Evolutionary conservation across 2,329 filamentous ascomycete species (phyloP).

Genomic region (Cladosporium velox): DNA sequence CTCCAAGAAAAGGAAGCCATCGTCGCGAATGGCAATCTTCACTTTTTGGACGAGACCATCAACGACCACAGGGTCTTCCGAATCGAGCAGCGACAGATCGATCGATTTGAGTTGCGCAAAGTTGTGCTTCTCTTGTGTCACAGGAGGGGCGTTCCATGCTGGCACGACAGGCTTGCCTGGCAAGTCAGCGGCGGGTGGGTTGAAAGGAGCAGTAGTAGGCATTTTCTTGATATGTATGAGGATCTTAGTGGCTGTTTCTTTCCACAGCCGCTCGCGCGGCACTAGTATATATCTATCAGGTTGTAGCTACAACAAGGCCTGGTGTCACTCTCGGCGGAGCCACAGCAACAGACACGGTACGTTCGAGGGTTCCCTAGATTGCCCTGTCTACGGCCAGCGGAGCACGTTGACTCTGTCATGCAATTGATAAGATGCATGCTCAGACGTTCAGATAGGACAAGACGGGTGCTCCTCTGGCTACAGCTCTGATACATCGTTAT

Average conservation of each 20-base stretch:
- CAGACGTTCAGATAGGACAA: background rate
- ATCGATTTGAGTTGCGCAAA: conserved; percentile 42
- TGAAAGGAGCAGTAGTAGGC: conserved; percentile 44
- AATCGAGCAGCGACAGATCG: conserved; percentile 38
- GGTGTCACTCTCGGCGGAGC: background rate
- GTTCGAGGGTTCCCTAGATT: background rate
- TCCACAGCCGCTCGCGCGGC: background rate
- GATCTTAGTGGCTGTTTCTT: background rate
- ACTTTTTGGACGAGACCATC: conserved; percentile 46
- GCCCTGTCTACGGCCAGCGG: background rate
- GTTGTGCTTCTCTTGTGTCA: conserved; percentile 47
- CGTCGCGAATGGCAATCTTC: conserved; percentile 38
- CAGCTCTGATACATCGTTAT: background rate
- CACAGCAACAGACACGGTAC: background rate
- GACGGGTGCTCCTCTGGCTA: background rate
- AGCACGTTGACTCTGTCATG: background rate
- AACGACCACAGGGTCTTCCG: conserved; percentile 41
- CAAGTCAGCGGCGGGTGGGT: conserved; percentile 43
- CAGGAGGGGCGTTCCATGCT: conserved; percentile 42
- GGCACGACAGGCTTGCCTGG: conserved; percentile 46
- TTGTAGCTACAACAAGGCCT: background rate
- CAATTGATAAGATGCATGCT: background rate
- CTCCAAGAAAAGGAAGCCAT: conserved; percentile 47
- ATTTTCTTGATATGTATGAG: conserved; percentile 23
- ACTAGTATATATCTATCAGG: background rate